Conservation (phyloP, 1,284 basidiomycete species). For the Apiotrichum akiyoshidainum region DNA sequence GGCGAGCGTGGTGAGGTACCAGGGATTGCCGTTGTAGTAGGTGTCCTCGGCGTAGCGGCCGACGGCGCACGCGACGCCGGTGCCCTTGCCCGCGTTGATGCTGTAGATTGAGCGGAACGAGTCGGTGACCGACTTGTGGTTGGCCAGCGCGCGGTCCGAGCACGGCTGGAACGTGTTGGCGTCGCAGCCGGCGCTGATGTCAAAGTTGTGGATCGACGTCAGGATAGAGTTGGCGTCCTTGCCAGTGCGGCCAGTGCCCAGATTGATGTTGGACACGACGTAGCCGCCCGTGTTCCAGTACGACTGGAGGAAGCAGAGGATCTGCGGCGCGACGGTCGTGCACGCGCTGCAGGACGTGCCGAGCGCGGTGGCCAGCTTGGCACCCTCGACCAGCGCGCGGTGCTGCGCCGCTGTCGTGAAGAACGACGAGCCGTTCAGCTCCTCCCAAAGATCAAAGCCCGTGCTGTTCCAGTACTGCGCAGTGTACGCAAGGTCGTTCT, state of each 20-base stretch:
- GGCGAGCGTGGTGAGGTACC: slow-evolving; percentile 51
- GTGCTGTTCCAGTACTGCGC: slow-evolving; percentile 42
- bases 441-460: slow-evolving; percentile 52
- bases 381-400: slow-evolving; percentile 46
- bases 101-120: slow-evolving; percentile 48
- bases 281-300: slow-evolving; percentile 1
- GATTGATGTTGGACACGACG: neutral
- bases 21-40: slow-evolving; percentile 54
- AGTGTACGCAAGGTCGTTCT: slow-evolving; percentile 55
- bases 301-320: slow-evolving; percentile 13
- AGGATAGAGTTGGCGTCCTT: slow-evolving; percentile 50
- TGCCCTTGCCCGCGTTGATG: slow-evolving; percentile 40
- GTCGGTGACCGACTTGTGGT: slow-evolving; percentile 23
- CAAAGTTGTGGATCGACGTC: slow-evolving; percentile 40
- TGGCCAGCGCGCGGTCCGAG: slow-evolving; percentile 9
- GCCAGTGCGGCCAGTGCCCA: slow-evolving; percentile 24
- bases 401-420: slow-evolving; percentile 25
- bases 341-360: slow-evolving; percentile 2
- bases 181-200: slow-evolving; percentile 26
- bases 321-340: neutral
- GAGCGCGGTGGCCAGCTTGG: slow-evolving; percentile 42
- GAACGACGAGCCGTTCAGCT: slow-evolving; percentile 23
- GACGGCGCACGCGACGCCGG: slow-evolving; percentile 46
- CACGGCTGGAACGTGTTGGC: slow-evolving; percentile 35
- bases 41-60: slow-evolving; percentile 54